A percentile compares a stretch with the other conserved stretches of the same genome.
Conservation (phyloP, 108 stramenopile genomes). For the Epithemia pelagica region DNA sequence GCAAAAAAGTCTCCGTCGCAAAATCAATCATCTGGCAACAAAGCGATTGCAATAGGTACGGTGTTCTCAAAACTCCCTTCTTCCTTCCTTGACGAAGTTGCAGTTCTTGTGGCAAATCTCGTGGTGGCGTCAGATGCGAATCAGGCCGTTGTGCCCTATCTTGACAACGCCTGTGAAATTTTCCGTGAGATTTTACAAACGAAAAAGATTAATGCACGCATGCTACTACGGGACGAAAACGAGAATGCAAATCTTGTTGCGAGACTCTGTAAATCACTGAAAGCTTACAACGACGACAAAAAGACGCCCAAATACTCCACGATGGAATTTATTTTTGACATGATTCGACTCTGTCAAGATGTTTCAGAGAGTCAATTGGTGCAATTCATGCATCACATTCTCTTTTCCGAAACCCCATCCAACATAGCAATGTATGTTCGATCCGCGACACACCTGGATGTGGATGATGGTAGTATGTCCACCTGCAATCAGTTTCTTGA, state of each 20-base stretch:
- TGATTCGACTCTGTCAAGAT: slow-evolving; percentile 1
- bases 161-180: not conserved
- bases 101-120: not conserved
- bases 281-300: not conserved
- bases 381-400: not conserved
- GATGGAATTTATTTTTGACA: not conserved
- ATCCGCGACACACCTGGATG: too few relatives aligned
- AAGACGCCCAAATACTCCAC: not conserved
- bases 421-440: too few relatives aligned
- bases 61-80: not conserved
- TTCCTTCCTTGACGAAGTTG: not conserved
- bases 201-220: not conserved
- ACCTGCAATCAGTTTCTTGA: too few relatives aligned
- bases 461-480: too few relatives aligned
- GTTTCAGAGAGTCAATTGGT: slow-evolving; percentile 3
- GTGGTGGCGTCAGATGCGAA: not conserved
- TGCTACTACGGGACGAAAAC: not conserved
- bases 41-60: too few relatives aligned
- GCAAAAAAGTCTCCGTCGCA: too few relatives aligned
- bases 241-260: not conserved
- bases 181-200: not conserved
- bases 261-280: not conserved
- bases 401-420: not conserved
- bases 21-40: too few relatives aligned
- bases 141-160: not conserved